Conservation (phyloP, 768 basidiomycete species). For the Mycena albidolilacea region DNA sequence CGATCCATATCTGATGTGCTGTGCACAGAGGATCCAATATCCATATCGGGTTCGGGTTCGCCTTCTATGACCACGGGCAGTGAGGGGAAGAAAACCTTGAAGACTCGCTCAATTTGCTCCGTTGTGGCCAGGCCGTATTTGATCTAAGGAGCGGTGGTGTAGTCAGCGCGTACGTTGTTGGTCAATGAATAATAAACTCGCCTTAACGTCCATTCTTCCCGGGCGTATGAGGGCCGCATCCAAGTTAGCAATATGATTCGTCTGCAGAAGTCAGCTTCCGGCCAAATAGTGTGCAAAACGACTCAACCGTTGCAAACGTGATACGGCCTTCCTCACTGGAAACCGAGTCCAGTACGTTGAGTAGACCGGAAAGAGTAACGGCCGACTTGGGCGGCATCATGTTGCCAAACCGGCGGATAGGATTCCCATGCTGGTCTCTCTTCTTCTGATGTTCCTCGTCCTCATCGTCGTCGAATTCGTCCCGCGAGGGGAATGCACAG, state of each 20-base stretch:
- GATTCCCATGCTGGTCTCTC: constrained; percentile 12
- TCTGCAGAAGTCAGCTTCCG: constrained; percentile 15
- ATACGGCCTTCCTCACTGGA: constrained; percentile 28
- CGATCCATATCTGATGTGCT: too few species aligned
- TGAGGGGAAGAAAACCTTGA: constrained; percentile 29
- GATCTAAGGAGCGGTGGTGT: constrained; percentile 16
- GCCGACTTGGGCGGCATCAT: constrained; percentile 26
- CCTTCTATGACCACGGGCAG: not conserved
- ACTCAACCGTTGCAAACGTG: constrained; percentile 30
- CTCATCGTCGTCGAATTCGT: constrained; percentile 18
- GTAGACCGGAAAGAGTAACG: constrained; percentile 24
- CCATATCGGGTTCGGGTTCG: not conserved
- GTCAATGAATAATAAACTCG: not conserved
- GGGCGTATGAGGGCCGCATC: constrained; percentile 34
- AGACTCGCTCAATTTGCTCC: constrained; percentile 25
- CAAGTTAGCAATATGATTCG: constrained; percentile 36
- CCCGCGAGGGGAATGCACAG: constrained; percentile 33
- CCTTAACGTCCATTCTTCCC: constrained; percentile 39
- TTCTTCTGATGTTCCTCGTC: constrained; percentile 24
- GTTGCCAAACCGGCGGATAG: not conserved
- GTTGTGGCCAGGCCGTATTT: constrained; percentile 31
- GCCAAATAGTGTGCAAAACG: too few species aligned
- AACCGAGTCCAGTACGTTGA: constrained; percentile 33
- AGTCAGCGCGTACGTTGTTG: not conserved
- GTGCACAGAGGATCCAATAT: too few species aligned